phyloP scores from a whole-genome alignment of 1,284 basidiomycete species.

The Somion occarium region DNA sequence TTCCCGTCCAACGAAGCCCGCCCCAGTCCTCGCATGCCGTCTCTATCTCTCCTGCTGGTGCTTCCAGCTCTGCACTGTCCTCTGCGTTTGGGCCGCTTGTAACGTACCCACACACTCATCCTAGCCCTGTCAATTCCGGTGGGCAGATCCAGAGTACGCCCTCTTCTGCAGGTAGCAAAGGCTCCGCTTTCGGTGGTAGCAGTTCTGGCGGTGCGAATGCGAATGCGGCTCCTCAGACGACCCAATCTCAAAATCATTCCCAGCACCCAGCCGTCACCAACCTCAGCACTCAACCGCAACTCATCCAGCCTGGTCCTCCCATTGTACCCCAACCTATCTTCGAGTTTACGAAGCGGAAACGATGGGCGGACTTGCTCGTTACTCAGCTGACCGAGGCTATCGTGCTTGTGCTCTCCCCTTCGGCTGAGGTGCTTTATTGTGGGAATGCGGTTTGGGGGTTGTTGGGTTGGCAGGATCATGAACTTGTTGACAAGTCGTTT shows the following conservation, averaged over 20 bases:
- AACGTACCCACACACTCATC: no score
- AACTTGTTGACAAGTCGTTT: constrained; percentile 66
- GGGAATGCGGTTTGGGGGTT: constrained; percentile 65
- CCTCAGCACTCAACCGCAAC: background rate
- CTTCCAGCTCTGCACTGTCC: background rate
- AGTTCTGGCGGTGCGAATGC: no score
- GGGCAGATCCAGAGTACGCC: no score
- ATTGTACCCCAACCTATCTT: constrained; percentile 34
- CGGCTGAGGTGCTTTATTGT: constrained; percentile 65
- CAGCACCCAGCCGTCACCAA: background rate
- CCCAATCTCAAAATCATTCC: no score
- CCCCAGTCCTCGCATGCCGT: no score
- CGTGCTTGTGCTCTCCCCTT: constrained; percentile 59
- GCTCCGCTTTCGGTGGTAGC: no score
- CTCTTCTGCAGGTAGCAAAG: no score
- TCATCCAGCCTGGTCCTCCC: background rate
- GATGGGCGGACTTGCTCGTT: constrained; percentile 81
- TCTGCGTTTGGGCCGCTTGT: no score
- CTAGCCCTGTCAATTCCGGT: no score
- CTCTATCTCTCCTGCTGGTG: no score
- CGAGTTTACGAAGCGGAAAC: constrained; percentile 82
- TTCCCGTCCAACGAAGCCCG: no score
- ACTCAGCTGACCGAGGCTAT: constrained; percentile 73
- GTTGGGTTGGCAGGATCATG: constrained; percentile 70
- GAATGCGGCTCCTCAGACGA: no score